phyloP scores from a whole-genome alignment of 2,329 filamentous ascomycete genomes.

The Fusarium virguliforme region DNA sequence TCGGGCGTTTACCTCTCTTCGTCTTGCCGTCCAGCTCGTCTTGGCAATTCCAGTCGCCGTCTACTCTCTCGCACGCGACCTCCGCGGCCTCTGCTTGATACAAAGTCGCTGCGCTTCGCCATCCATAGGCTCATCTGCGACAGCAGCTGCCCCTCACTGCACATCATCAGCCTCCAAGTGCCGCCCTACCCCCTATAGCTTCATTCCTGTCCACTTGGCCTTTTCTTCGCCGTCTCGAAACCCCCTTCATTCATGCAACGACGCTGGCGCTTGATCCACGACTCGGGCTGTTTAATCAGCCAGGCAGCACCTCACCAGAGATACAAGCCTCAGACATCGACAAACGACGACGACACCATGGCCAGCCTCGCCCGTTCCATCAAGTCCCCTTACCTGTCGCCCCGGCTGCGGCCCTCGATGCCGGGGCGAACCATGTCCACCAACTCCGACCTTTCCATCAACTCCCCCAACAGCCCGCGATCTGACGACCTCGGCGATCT shows the following conservation, averaged over 20 bases:
- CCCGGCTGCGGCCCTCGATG: slow-evolving; percentile 62
- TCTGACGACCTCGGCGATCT: slow-evolving; percentile 55
- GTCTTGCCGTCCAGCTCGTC: slow-evolving; percentile 23
- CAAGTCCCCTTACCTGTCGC: slow-evolving; percentile 64
- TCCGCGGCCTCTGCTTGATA: slow-evolving; percentile 29
- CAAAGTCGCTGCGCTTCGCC: slow-evolving; percentile 28
- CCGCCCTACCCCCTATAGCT: slow-evolving; percentile 15
- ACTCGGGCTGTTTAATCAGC: slow-evolving; percentile 42
- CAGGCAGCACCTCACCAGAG: slow-evolving; percentile 35
- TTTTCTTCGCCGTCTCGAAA: slow-evolving; percentile 2
- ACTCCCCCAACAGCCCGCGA: slow-evolving; percentile 46
- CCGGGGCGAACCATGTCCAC: slow-evolving; percentile 63
- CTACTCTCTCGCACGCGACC: slow-evolving; percentile 13
- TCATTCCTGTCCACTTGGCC: slow-evolving; percentile 27
- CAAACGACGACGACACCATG: slow-evolving; percentile 56
- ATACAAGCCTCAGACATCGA: slow-evolving; percentile 32
- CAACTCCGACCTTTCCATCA: slow-evolving; percentile 61
- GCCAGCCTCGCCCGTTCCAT: slow-evolving; percentile 66
- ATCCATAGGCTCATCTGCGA: slow-evolving; percentile 17
- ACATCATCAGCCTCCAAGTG: slow-evolving; percentile 29
- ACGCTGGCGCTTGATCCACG: slow-evolving; percentile 44
- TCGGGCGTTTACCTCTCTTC: slow-evolving; percentile 20
- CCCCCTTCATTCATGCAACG: slow-evolving; percentile 40
- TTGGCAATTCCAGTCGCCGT: slow-evolving; percentile 36
- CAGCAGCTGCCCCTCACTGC: slow-evolving; percentile 33